Base-by-base conservation (phyloP, 2,329 filamentous ascomycete species). In the Colletotrichum chrysophilum region DNA sequence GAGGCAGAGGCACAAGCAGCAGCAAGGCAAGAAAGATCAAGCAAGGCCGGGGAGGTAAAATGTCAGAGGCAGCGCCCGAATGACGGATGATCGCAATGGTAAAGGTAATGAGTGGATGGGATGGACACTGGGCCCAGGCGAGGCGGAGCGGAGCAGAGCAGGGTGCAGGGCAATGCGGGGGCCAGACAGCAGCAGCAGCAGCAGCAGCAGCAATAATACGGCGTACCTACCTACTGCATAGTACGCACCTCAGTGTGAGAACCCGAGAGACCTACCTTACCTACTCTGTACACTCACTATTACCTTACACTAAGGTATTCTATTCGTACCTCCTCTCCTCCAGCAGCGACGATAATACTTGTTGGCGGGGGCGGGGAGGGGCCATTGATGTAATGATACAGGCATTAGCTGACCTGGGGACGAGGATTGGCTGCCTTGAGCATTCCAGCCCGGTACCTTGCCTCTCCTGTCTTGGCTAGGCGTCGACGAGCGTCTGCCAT, bases 301-400 rank as follows among this genome's bases (percentile, higher is more conserved):
- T 34, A 34, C 32, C 32, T 34, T 34, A 34, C 32, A 34, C 32
- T 1, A 34, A 34, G 32, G 32, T 52, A 52, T 68, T 48, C 56
- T 52, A 52, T 68, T 48, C 56, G 56, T 73, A 68, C 26, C 21
- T 13, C 28, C 16, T 60, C 16, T 34, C 32, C 32, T 34, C 32
- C 26, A 26, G 24, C 28, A 28, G 32, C 30, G 28, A 43, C 36
- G 36, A 43, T 43, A 18, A 34, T 64, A 24, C 61, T 64, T 43
- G 62, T 78, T 79, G 78, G 78, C 78, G 78, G 78, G 78, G 78
- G 78, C 76, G 74, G 78, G 78, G 78, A 64, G 67, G 76, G 70
- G 74, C 64, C 43, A 34, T 78, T 83, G 82, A 83, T 83, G 82
- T 84, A 84, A 84, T 83, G 66, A 30, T 62, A 71, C 69, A 75